phyloP scores from a whole-genome alignment of 352 stramenopile species.

The Peronospora destructor region DNA sequence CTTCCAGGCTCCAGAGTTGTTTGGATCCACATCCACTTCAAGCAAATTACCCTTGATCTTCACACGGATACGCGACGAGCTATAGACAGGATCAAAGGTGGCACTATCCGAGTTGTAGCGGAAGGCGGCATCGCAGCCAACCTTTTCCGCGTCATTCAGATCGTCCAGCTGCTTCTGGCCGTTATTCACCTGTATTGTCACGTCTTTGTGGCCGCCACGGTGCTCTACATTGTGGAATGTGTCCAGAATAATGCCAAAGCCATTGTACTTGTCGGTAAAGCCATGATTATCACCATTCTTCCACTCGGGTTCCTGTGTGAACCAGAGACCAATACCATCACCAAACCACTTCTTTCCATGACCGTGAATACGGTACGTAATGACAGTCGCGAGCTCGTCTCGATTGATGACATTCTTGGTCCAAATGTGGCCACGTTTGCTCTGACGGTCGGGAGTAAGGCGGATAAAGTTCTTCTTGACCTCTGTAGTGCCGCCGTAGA shows the following conservation, averaged over 20 bases:
- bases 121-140: conserved; percentile 70
- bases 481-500: conserved; percentile 51
- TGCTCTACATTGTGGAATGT: conserved; percentile 80
- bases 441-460: conserved; percentile 73
- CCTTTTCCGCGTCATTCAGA: conserved; percentile 63
- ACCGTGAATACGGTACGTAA: conserved; percentile 72
- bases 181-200: conserved; percentile 75
- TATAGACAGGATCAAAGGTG: conserved; percentile 66
- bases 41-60: conserved; percentile 49
- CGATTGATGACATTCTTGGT: conserved; percentile 37
- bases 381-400: conserved; percentile 49
- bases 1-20: conserved; percentile 45
- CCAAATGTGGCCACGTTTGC: conserved; percentile 73
- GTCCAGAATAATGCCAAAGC: conserved; percentile 68
- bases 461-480: conserved; percentile 83
- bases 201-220: conserved; percentile 70
- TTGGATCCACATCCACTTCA: conserved; percentile 58
- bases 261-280: conserved; percentile 62
- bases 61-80: conserved; percentile 55
- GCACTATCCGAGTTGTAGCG: conserved; percentile 68
- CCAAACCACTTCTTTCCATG: conserved; percentile 76
- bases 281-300: conserved; percentile 67
- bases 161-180: conserved; percentile 60
- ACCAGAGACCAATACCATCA: conserved; percentile 68
- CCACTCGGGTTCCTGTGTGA: conserved; percentile 51